Evolutionary conservation across 2,329 filamentous ascomycete genomes (phyloP), one percentile per base, ranked within the genome.

Genomic region (Xylariaceae sp.): DNA sequence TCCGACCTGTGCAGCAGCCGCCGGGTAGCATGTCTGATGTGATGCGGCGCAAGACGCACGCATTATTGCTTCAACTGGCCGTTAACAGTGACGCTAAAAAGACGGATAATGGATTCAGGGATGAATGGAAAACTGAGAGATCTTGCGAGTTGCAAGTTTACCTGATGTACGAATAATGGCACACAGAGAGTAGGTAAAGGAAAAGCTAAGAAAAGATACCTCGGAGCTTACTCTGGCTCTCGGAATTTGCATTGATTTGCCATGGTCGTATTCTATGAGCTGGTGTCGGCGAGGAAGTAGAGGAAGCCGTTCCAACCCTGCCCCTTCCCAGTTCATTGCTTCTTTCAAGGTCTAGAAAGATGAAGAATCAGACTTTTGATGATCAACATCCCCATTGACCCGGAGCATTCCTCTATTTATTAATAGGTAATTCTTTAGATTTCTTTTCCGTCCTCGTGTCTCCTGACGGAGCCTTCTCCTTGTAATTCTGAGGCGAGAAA

Each of bases 11-110:
- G 87, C 69, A 89, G 83, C 68, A 89, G 86, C 71, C 80, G 83
- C 58, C 85, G 86, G 72, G 82, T 88, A 62, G 87, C 86, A 0
- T 90, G 88, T 69, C 73, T 89, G 69, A 89, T 90, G 87, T 90
- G 64, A 69, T 59, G 44, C n/a, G 23, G 18, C 3, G 3, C 13
- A 18, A 30, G 17, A 50, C 45, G 11, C 30, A 50, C 7, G 9
- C 23, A 34, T 50, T 7, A 50, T 50, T 7, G 11, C 6, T 30
- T 30, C 1, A 4, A 30, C 23, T 4, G 23, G 23, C 23, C 23
- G 5, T 30, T 5, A 30, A 30, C 48, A 30, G 5, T 3, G 48
- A 4, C 1, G 10, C 3, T 3, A 11, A 23, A 10, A 50, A 23
- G 39, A 45, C 10, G 37, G 17, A 4, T 48, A 37, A 50, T 18